Evolutionary conservation across 371 early-diverging fungal species (phyloP), one percentile per base, ranked within the genome.

Genomic region (Apophysomyces variabilis): DNA sequence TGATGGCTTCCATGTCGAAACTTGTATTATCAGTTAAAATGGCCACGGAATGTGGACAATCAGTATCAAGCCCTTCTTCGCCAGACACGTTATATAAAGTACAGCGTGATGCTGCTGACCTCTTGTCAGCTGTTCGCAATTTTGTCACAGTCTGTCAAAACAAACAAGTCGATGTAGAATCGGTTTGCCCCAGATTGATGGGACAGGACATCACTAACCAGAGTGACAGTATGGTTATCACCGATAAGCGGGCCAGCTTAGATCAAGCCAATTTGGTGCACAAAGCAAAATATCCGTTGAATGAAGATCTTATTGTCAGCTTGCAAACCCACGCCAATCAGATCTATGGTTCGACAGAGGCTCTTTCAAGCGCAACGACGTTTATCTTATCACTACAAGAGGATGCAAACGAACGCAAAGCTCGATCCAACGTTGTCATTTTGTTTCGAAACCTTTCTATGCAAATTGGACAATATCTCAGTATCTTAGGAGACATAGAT

Each of bases 21-120:
- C 79, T 97, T 45, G 88, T 94, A 14, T 83, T 95, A 44, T 86
- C 93, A 6, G 89, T 92, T 6, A 90, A 92, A 59, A 84, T 89
- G 38, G 94, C 93, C 0, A 75, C 92, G 0, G 88, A 90, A 32
- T 50, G 18, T 16, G 21, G 54, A n/a, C 18, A 50, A 4, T 50
- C 54, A 8, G 41, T 13, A 21, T 11, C 54, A 50, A 82, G 90
- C 14, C 91, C 92, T 90, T 92, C 93, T 92, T 90, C 92, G 18
- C 32, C 60, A 18, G 75, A 71, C 14, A 46, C 56, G 16, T 46
- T 70, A 1, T 59, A 66, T 47, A 77, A 74, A 65, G 75, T 84
- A 16, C 76, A 77, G 60, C 74, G 75, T 26, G 79, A 81, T 68
- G 78, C 78, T 0, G 66, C 71, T 21, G 93, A 93, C 60, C 88